Conservation (phyloP, 2,329 filamentous ascomycete genomes). For the Aspergillus texensis region DNA sequence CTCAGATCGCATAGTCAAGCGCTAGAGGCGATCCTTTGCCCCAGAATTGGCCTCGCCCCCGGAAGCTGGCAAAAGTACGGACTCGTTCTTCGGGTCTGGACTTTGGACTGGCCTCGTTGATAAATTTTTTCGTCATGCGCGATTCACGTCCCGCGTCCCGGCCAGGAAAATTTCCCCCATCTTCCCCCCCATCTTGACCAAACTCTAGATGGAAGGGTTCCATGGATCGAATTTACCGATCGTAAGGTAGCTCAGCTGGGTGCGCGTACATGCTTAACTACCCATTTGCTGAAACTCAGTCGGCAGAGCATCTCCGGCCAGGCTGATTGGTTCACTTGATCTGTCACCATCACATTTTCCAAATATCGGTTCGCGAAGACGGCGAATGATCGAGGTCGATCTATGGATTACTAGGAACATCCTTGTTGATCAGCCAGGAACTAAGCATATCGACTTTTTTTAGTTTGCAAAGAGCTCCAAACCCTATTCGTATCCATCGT, state of each 20-base stretch:
- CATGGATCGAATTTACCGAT: neutral
- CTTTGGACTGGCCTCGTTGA: neutral
- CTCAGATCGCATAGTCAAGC: constrained; percentile 9
- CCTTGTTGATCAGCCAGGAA: neutral
- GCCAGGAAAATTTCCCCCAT: neutral
- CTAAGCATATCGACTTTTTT: neutral
- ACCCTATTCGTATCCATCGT: neutral
- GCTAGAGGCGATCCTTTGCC: constrained; percentile 11
- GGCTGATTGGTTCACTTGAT: constrained; percentile 3
- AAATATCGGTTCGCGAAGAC: neutral
- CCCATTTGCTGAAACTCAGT: neutral
- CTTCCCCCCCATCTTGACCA: neutral
- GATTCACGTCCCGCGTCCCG: neutral
- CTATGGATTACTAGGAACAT: neutral
- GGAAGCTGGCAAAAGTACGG: constrained; percentile 12
- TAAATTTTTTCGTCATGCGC: neutral
- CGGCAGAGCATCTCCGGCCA: constrained; percentile 4
- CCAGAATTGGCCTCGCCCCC: constrained; percentile 2
- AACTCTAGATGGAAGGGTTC: neutral
- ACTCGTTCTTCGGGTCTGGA: neutral
- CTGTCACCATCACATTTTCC: neutral
- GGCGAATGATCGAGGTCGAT: neutral
- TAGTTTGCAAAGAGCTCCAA: neutral
- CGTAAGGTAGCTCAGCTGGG: neutral
- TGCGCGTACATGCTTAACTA: neutral